Evolutionary conservation across 352 stramenopile species (phyloP), one percentile per base, ranked within the genome.

Genomic region (Pythium pectinolyticum): DNA sequence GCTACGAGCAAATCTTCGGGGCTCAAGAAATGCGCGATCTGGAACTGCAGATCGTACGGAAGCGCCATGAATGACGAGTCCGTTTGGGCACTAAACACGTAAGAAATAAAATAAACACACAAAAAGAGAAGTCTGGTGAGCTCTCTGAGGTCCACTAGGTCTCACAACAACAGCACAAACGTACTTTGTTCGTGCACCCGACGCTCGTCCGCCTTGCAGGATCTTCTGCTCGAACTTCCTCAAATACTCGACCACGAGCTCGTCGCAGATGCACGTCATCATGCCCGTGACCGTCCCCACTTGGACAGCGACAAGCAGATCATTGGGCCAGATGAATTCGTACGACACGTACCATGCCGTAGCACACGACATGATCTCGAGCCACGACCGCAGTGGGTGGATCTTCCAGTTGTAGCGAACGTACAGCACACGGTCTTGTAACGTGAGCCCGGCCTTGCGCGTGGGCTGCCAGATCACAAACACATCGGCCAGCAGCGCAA

Each of bases 391-490:
- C 22, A 73, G 55, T 2, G 72, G 69, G 40, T 92, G 85, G 37
- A 68, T 77, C 28, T 75, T 70, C 52, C 89, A 84, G 50, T 90
- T 90, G 35, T 66, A 59, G 22, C 72, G 78, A 31, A 84, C 71
- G 54, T 84, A 86, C 40, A 95, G 54, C 49, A 93, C 73, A 22
- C 86, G 79, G 24, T 94, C 82, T 70, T 95, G 86, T 5, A 95
- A 41, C 45, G 90, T 89, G 53, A 91, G 72, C 10, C 86, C 86
- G 25, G 90, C 80, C 56, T 89, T 94, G 70, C 43, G 73, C 7
- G 86, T 93, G 10, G 86, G 86, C 4, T 77, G 80, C 86, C 86
- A 95, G 53, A 92, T 90, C 28, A 93, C 84, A 67, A 95, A 93
- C 65, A 95, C 87, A 48, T 95, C 86, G 1, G 79, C 86, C 3